Percentiles rank a stretch among this genome's conserved stretches.
Conservation (phyloP, 805 yeast species). For the Pichia californica region DNA sequence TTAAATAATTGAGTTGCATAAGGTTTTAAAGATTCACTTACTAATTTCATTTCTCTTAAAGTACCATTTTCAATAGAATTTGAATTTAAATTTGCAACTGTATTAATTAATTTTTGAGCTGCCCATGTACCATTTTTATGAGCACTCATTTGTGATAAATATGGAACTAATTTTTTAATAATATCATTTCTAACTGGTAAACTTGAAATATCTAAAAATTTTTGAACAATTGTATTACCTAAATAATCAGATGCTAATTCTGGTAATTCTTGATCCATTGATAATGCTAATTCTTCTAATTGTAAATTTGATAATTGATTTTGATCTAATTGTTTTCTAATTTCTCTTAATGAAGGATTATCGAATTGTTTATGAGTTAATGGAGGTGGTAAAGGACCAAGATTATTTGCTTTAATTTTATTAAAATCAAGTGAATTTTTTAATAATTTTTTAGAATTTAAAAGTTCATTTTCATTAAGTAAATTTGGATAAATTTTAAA, state of each 20-base stretch:
- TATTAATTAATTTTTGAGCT: slow-evolving; percentile 87
- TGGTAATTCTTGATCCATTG: slow-evolving; percentile 84
- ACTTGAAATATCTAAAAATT: slow-evolving; percentile 67
- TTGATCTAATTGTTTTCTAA: slow-evolving; percentile 66
- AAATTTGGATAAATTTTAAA: slow-evolving; percentile 1
- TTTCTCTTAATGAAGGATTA: slow-evolving; percentile 81
- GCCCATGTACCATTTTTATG: slow-evolving; percentile 99
- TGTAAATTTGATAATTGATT: slow-evolving; percentile 50
- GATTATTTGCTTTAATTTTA: slow-evolving; percentile 40
- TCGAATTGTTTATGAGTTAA: slow-evolving; percentile 65
- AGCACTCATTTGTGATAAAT: slow-evolving; percentile 82
- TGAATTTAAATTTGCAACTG: slow-evolving; percentile 32
- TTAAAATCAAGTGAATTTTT: slow-evolving; percentile 36
- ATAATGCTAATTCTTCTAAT: slow-evolving; percentile 73
- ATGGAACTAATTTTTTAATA: slow-evolving; percentile 72
- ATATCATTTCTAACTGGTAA: slow-evolving; percentile 70
- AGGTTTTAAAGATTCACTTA: slow-evolving; percentile 66
- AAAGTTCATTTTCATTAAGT: background rate
- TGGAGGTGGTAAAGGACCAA: slow-evolving; percentile 77
- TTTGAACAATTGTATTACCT: slow-evolving; percentile 94
- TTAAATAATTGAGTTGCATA: slow-evolving; percentile 80
- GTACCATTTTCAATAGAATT: slow-evolving; percentile 19
- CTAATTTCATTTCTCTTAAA: slow-evolving; percentile 55
- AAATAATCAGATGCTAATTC: slow-evolving; percentile 87
- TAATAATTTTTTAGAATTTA: slow-evolving; percentile 42